Evolutionary conservation across 495 filamentous ascomycete genomes (phyloP), one percentile per base, ranked within the genome.

Genomic region (Penicillium ochrochloron): DNA sequence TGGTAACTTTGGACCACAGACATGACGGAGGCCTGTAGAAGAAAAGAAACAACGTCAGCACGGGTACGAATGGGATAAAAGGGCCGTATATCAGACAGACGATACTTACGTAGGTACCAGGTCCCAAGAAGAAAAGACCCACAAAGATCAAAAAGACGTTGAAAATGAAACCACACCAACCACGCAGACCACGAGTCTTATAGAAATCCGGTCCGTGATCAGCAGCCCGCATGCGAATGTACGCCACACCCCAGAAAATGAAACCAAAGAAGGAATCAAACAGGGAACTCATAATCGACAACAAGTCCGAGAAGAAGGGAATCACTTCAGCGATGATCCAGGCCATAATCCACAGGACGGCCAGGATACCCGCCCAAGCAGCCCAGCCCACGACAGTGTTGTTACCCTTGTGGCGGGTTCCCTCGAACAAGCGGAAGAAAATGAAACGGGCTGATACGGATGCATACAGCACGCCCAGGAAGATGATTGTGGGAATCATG

Each of bases 241-340:
- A 96, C 1, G 92, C 92, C 5, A 91, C 85, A 33, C 92, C 92
- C 92, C 92, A 96, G 83, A 95, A 96, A 69, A 96, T 94, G 78
- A 94, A 96, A 19, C 92, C 92, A 64, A 96, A 96, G 80, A 95
- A 96, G 27, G 90, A 92, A 75, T 96, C 92, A 68, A 96, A 96
- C 15, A 96, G 84, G 19, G 91, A 91, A 66, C 91, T 94, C 91
- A 96, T 93, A 57, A 96, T 84, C 9, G 89, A 89, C 11, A 94
- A 81, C 39, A 96, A 81, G 57, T 91, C 90, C 29, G 88, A 88
- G 80, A 96, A 96, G 85, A 96, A 96, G 0, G 92, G 92, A 67
- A 96, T 95, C 52, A 94, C 90, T 67, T 95, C 90, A 2, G 92
- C 91, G 64, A 95, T 90, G 70, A 96, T 84, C 78, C 93, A 95